phyloP scores from a whole-genome alignment of 192 early-diverging fungal genomes.

The Mortierella alpina region DNA sequence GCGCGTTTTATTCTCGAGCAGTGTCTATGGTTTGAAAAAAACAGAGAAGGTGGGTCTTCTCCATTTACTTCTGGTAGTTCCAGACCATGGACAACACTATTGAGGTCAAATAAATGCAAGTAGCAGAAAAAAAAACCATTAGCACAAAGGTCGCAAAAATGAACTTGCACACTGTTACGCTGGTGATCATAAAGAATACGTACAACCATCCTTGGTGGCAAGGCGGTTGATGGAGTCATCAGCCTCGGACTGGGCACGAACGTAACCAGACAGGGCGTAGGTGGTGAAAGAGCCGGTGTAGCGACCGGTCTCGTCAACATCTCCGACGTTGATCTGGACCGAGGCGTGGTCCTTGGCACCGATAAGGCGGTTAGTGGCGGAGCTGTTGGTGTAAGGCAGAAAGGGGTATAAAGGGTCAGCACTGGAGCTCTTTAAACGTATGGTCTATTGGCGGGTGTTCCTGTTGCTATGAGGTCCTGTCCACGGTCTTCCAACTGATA shows the following conservation, averaged over 20 bases:
- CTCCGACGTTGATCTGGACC: slow-evolving; percentile 96
- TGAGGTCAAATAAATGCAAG: not conserved
- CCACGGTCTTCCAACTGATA: too few relatives aligned
- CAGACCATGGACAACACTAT: slow-evolving; percentile 54
- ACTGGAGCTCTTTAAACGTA: not conserved
- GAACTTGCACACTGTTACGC: not conserved
- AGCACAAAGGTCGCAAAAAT: not conserved
- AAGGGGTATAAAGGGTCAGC: not conserved
- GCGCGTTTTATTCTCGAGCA: too few relatives aligned
- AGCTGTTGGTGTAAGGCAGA: slow-evolving; percentile 63
- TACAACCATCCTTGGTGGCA: slow-evolving; percentile 76
- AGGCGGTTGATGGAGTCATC: slow-evolving; percentile 98
- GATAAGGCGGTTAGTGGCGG: slow-evolving; percentile 97
- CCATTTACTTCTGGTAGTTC: slow-evolving; percentile 55
- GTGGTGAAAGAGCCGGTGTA: slow-evolving; percentile 80
- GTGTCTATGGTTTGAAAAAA: not conserved
- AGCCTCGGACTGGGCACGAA: slow-evolving; percentile 88
- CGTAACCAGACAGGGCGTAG: slow-evolving; percentile 92
- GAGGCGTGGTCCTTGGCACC: slow-evolving; percentile 98
- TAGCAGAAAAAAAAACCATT: not conserved
- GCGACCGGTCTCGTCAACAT: slow-evolving; percentile 88
- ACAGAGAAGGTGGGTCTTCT: not conserved
- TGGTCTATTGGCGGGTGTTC: not conserved
- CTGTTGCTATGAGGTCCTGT: not conserved
- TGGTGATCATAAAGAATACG: slow-evolving; percentile 26